A percentile compares a stretch with the other conserved stretches of the same genome.
phyloP scores from a whole-genome alignment of 2,329 filamentous ascomycete species.

The Grosmannia huntii region DNA sequence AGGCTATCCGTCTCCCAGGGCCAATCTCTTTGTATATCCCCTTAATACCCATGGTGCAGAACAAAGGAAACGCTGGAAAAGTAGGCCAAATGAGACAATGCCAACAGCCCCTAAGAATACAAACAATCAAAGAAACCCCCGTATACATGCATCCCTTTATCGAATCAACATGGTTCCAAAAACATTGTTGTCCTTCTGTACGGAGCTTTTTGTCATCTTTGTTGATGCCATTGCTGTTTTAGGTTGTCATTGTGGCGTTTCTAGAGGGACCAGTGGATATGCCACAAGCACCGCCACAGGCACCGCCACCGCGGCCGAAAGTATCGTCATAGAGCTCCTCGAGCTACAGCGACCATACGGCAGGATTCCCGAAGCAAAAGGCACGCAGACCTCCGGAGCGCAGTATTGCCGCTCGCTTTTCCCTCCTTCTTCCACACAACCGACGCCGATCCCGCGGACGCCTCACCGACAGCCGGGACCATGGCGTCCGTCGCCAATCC shows the following conservation, averaged over 20 bases:
- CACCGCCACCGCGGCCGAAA: neutral
- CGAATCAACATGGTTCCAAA: neutral
- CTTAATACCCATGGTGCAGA: conserved; percentile 47
- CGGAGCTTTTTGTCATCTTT: conserved; percentile 8
- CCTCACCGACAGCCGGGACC: neutral
- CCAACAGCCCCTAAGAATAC: no score
- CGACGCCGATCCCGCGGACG: neutral
- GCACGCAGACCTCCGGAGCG: neutral
- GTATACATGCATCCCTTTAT: neutral
- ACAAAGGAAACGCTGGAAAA: neutral
- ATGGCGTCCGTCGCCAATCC: conserved; percentile 33
- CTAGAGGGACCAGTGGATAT: conserved; percentile 11
- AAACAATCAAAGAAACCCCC: neutral
- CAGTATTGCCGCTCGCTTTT: neutral
- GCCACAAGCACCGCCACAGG: neutral
- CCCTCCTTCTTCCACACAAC: neutral
- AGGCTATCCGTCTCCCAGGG: conserved; percentile 61
- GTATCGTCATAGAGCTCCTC: neutral
- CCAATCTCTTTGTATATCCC: conserved; percentile 84
- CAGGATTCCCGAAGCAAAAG: neutral
- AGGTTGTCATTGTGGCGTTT: conserved; percentile 13
- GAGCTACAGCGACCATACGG: neutral
- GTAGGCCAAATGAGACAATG: neutral
- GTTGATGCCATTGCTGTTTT: conserved; percentile 19
- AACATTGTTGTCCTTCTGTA: neutral